Base-by-base conservation (phyloP, 148 eudicot genomes). In the Arctostaphylos glauca region DNA sequence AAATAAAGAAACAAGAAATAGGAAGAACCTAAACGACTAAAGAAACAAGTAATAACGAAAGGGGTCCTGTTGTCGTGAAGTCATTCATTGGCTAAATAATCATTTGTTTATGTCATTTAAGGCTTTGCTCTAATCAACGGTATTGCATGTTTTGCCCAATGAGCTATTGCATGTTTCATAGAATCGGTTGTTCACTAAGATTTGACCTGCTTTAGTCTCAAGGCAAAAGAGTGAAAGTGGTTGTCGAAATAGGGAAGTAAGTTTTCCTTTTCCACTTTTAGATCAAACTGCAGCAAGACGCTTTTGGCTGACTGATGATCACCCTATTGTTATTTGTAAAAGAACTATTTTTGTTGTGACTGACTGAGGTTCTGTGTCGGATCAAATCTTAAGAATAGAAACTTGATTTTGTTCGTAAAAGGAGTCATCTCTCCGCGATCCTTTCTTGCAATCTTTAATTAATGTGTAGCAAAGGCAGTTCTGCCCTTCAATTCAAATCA, bases 351-450 rank as follows among this genome's bases (percentile, higher is more conserved):
- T 3, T 73, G 76, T 19, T 46, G 68, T 21, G 6, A 47, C 2
- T 46, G 49, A 5, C 48, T 19, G 19, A 9, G 53, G 25, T 73
- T 73, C 5, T 15, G 53, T 46, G 23, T 46, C 14, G 31, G 52
- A n/a, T 50, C 78, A 75, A 50, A 49, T 75, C 78, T 75, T 5
- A 23, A 50, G 46, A 53, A 44, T 76, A 76, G 60, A 76, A 76
- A 52, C n/a, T 76, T 2, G 46, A 18, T 23, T 38, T 31, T 74
- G 16, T 53, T 5, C 14, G 41, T 55, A 3, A 6, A 15, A 18
- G 49, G 60, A 41, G 16, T 54, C 44, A 0, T 38, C 25, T 77
- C n/a, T 38, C 0, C 38, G 80, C 13, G 9, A 70, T 70, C 3
- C 21, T 43, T 70, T 41, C 74, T 70, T 70, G 48, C 3, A 3